These are phyloP conservation scores for Calonectria crousiana DNA, from an alignment of 2,329 filamentous ascomycete species.

Conservation along the genomic window DNA sequence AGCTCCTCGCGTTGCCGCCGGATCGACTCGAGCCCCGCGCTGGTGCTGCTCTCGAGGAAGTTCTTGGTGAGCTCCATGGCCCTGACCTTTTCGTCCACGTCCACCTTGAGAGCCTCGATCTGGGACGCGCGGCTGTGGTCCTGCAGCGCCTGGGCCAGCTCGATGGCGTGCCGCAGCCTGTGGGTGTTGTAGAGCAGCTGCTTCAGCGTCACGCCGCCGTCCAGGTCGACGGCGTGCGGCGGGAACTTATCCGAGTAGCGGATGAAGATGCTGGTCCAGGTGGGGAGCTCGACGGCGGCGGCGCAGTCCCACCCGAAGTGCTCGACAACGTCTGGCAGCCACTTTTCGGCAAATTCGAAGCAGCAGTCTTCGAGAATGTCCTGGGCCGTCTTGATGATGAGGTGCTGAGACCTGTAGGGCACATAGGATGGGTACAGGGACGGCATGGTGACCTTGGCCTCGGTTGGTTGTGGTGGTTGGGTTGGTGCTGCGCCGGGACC, in stretches of 20 bases:
- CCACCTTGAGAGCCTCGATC: not conserved
- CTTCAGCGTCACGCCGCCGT: not conserved
- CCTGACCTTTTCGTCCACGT: not conserved
- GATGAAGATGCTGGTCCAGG: conserved; percentile 2
- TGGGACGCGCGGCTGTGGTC: not conserved
- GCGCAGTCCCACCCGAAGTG: conserved; percentile 5
- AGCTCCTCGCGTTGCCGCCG: conserved; percentile 8
- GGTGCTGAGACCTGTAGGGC: conserved; percentile 4
- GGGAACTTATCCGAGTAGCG: not conserved
- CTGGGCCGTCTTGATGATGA: not conserved
- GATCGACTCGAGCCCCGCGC: not conserved
- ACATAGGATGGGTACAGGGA: conserved; percentile 15
- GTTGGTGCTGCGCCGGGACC: not conserved
- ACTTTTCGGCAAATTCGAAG: conserved; percentile 6
- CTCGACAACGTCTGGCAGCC: conserved; percentile 4
- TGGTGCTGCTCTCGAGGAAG: conserved; percentile 8
- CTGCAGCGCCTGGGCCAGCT: not conserved
- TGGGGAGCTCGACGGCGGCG: conserved; percentile 1
- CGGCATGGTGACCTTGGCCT: not conserved
- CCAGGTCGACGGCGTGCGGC: not conserved
- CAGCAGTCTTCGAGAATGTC: conserved; percentile 12
- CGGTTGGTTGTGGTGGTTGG: not conserved
- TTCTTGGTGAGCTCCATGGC: conserved; percentile 17
- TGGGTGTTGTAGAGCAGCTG: not conserved
- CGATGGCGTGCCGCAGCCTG: not conserved